A percentile compares a stretch with the other conserved stretches of the same genome.
These are phyloP conservation scores for Leccinum variicolor DNA, from an alignment of 768 basidiomycete genomes.

Conservation along the genomic window DNA sequence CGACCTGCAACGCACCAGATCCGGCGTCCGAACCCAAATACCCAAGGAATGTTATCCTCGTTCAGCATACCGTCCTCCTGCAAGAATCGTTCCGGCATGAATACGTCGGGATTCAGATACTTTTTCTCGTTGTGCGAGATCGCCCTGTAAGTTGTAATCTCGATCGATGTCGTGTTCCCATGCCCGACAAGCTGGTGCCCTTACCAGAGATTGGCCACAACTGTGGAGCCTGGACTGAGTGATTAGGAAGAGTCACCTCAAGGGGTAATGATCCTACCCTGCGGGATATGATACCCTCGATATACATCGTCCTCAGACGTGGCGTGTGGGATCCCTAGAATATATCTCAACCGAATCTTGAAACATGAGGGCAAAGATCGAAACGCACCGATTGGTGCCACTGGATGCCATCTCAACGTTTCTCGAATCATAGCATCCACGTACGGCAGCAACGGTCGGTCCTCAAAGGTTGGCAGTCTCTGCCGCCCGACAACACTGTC, in stretches of 20 bases:
- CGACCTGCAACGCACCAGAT: neutral
- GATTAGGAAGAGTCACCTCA: neutral
- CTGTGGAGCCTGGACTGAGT: neutral
- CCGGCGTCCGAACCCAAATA: neutral
- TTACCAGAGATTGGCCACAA: neutral
- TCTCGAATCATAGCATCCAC: neutral
- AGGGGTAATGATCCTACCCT: neutral
- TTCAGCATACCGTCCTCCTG: neutral
- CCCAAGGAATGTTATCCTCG: neutral
- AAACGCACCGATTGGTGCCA: neutral
- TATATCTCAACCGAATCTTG: neutral
- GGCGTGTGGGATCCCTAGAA: neutral
- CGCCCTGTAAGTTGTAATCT: neutral
- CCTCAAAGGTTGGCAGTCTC: neutral
- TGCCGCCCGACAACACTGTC: neutral
- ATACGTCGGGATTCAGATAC: neutral
- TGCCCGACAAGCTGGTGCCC: neutral
- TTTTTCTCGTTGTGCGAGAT: neutral
- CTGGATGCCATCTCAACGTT: neutral
- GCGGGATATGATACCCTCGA: neutral
- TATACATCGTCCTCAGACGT: neutral
- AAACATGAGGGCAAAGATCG: neutral
- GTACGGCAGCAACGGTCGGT: neutral
- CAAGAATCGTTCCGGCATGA: neutral
- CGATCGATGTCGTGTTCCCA: neutral